phyloP scores from a whole-genome alignment of 805 yeast species.

The Zygosaccharomyces pseudorouxii region DNA sequence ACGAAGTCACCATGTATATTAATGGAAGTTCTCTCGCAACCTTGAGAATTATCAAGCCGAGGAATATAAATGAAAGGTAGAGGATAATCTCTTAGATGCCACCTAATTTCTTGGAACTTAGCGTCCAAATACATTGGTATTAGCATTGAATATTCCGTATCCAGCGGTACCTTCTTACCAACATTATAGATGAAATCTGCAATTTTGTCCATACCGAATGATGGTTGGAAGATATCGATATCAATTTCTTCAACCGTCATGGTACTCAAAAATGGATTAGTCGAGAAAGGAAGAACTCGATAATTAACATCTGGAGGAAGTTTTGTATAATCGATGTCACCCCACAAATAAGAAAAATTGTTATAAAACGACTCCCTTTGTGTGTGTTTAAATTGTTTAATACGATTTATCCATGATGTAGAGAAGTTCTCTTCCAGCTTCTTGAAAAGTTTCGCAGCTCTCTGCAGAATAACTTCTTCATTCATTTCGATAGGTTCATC shows the following conservation, averaged over 20 bases:
- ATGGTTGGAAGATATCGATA: conserved; percentile 47
- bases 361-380: conserved; percentile 39
- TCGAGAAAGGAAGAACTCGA: conserved; percentile 43
- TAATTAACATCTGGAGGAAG: conserved; percentile 42
- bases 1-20: conserved; percentile 58
- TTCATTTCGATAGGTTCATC: conserved; percentile 14
- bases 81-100: conserved; percentile 81
- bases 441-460: conserved; percentile 10
- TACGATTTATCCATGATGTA: conserved; percentile 66
- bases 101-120: conserved; percentile 54
- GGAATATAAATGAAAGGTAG: conserved; percentile 78
- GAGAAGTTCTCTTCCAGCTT: conserved; percentile 47
- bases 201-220: conserved; percentile 46
- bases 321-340: conserved; percentile 31
- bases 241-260: conserved; percentile 46
- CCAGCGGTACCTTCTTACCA: conserved; percentile 81
- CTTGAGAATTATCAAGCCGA: conserved; percentile 35
- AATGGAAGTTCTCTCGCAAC: conserved; percentile 29
- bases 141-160: conserved; percentile 60
- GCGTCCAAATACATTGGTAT: conserved; percentile 61
- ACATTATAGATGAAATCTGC: conserved; percentile 60
- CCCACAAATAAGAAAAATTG: conserved; percentile 42
- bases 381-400: conserved; percentile 44
- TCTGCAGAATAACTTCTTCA: conserved; percentile 1
- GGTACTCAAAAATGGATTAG: conserved; percentile 51